Evolutionary conservation across 2,329 filamentous ascomycete species (phyloP).

Genomic region (Cladosporium halotolerans): DNA sequence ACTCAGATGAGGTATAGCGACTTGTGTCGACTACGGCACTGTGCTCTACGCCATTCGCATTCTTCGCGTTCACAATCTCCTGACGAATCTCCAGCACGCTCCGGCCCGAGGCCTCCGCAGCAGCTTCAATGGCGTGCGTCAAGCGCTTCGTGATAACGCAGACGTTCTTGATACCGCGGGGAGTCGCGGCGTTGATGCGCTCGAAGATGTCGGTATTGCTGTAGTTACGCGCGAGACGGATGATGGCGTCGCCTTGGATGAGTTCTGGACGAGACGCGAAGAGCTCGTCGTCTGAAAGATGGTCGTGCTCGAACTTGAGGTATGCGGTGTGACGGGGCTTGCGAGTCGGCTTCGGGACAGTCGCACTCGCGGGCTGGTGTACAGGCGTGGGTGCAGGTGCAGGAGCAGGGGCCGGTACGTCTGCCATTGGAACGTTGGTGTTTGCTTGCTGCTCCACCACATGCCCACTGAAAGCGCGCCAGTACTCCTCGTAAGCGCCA

Average conservation of each 20-base stretch:
- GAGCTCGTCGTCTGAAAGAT: conserved; percentile 7
- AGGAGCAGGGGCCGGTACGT: neutral
- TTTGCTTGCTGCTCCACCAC: neutral
- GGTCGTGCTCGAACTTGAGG: neutral
- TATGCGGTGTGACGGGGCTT: neutral
- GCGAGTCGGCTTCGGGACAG: neutral
- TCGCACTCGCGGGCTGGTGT: neutral
- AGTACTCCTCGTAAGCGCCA: conserved; percentile 11
- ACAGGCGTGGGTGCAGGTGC: neutral
- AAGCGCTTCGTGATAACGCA: conserved; percentile 14
- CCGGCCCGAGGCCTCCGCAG: neutral
- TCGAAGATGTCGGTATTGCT: conserved; percentile 14
- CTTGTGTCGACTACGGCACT: neutral
- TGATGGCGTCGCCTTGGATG: conserved; percentile 9
- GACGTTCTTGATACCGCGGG: neutral
- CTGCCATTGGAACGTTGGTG: neutral
- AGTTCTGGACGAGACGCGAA: neutral
- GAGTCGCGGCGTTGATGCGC: conserved; percentile 11
- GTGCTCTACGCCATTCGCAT: conserved; percentile 11
- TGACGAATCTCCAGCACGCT: neutral
- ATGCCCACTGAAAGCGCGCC: conserved; percentile 9
- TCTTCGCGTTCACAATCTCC: conserved; percentile 9
- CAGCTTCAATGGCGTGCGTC: conserved; percentile 11
- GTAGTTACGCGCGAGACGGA: conserved; percentile 12
- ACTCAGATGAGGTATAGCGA: neutral